Base-by-base conservation (phyloP, 2,329 filamentous ascomycete genomes). In the Aureobasidium sp. region DNA sequence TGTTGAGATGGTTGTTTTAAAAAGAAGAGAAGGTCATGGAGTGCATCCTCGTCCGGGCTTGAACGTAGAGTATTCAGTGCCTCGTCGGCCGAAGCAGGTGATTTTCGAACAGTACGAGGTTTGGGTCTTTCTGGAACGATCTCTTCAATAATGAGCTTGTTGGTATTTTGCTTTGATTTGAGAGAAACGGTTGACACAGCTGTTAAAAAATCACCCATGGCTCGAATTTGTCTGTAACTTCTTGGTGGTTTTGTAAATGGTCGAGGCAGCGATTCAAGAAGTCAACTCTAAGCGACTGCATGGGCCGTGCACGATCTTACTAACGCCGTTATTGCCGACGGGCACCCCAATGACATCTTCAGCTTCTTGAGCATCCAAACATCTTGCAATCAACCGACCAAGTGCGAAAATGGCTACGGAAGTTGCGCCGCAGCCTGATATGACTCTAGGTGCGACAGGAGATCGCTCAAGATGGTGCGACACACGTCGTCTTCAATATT, bases 181-280 rank as follows among this genome's bases (percentile, higher is more conserved):
- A 63, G 59, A 37, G 67, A 57, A 27, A 72, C 74, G 12, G 77
- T 77, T 65, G 74, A 80, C 50, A 82, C 75, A 4, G 77, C 77
- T 20, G 74, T 81, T 52, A 82, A 72, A 26, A 82, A 72, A 53
- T 77, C 77, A 43, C 77, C 75, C 81, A 83, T 83, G 43, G 67
- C 72, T 63, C 59, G 61, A 65, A 65, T 27, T 65, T 63, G 56
- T 52, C 50, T 59, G 46, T 10, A 26, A 50, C 56, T 37, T 41
- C 65, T 68, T 68, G 26, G 43, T 65, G 29, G 24, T 59, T 50
- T 46, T 26, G 13, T n/a, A 24, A 59, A 59, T 41, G 13, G 51
- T 55, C 37, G 32, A 32, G 26, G 32, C 41, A 59, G 43, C 29
- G 20, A 32, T 47, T n/a, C 46, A 43, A 53, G 27, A 36, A 6